These are phyloP conservation scores for Podaxis rugospora DNA, from an alignment of 768 basidiomycete genomes.

Conservation along the genomic window DNA sequence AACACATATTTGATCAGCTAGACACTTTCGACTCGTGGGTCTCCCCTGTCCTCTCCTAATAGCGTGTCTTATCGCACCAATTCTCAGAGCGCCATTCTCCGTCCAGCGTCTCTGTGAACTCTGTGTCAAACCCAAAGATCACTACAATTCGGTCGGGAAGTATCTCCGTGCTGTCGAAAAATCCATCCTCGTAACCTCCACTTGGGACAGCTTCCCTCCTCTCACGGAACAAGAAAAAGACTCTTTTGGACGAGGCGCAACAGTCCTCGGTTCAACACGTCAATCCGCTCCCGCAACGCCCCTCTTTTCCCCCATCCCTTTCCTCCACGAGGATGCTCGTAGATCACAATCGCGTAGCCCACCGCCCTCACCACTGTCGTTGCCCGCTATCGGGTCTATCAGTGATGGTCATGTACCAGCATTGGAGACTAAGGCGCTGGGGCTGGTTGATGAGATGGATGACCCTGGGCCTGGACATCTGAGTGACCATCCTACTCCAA, in stretches of 20 bases:
- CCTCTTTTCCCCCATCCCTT: conserved; percentile 83
- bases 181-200: conserved; percentile 78
- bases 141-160: conserved; percentile 80
- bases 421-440: conserved; percentile 50
- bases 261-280: conserved; percentile 40
- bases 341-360: conserved; percentile 78
- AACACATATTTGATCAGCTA: conserved; percentile 55
- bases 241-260: conserved; percentile 33
- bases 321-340: conserved; percentile 79
- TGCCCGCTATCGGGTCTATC: conserved; percentile 28
- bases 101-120: conserved; percentile 89
- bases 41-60: neutral
- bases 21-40: conserved; percentile 74
- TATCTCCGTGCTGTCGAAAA: conserved; percentile 86
- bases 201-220: conserved; percentile 66
- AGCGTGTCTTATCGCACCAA: conserved; percentile 6
- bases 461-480: conserved; percentile 82
- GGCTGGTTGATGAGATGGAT: conserved; percentile 82
- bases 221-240: conserved; percentile 34
- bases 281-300: conserved; percentile 70
- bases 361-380: conserved; percentile 66
- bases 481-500: conserved; percentile 72
- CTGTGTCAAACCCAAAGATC: conserved; percentile 56
- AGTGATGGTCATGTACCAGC: conserved; percentile 29
- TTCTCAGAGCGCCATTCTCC: conserved; percentile 68